Evolutionary conservation across 2,329 filamentous ascomycete species (phyloP).

Genomic region (Blastomyces silverae): DNA sequence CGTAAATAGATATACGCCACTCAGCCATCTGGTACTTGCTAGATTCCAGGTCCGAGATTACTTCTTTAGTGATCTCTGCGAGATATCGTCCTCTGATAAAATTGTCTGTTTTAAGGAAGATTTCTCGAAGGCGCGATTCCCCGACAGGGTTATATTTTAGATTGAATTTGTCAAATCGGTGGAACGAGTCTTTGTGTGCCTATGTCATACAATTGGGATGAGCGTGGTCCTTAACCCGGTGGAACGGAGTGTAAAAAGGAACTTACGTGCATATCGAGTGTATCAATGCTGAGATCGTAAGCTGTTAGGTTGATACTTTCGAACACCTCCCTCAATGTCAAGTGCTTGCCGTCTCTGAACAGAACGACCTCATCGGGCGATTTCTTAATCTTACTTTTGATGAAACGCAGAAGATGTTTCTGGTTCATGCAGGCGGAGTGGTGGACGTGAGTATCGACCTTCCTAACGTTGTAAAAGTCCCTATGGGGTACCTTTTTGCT

Average conservation of each 20-base stretch:
- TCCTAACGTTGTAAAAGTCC: slow-evolving; percentile 98
- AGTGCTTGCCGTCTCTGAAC: slow-evolving; percentile 81
- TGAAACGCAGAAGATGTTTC: slow-evolving; percentile 94
- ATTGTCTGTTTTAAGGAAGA: slow-evolving; percentile 98
- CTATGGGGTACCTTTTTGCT: slow-evolving; percentile 95
- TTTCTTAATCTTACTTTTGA: slow-evolving; percentile 99
- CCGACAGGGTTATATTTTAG: slow-evolving; percentile 97
- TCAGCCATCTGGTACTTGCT: slow-evolving; percentile 99
- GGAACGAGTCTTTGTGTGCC: slow-evolving; percentile 96
- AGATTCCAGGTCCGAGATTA: slow-evolving; percentile 92
- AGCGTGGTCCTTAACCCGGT: background rate
- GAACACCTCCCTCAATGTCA: slow-evolving; percentile 90
- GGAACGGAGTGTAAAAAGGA: background rate
- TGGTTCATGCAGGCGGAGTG: slow-evolving; percentile 99
- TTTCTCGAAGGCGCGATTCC: slow-evolving; percentile 91
- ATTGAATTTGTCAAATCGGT: slow-evolving; percentile 99
- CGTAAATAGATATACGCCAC: slow-evolving; percentile 97
- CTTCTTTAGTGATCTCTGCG: slow-evolving; percentile 95
- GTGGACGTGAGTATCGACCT: slow-evolving; percentile 98
- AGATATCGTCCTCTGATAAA: slow-evolving; percentile 93
- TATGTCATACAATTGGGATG: slow-evolving; percentile 30
- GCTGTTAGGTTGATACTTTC: slow-evolving; percentile 95
- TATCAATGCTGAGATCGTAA: slow-evolving; percentile 97
- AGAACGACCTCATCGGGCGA: slow-evolving; percentile 89
- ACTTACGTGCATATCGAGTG: slow-evolving; percentile 93